phyloP scores from a whole-genome alignment of 352 stramenopile genomes.

The Phytophthora multivora region DNA sequence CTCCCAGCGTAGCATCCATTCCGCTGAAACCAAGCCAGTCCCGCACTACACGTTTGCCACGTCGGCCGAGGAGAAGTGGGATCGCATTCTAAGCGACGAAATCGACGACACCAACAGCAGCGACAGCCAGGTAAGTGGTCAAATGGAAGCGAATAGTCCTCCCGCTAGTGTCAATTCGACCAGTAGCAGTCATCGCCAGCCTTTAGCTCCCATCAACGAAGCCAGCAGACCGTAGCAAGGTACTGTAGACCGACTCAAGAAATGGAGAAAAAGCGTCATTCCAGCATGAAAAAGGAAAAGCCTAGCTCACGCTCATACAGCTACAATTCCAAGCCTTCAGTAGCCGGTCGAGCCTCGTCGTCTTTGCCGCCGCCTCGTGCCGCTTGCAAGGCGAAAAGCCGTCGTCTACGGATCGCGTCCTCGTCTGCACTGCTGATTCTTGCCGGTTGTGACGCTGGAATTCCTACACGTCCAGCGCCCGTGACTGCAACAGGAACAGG shows the following conservation, averaged over 20 bases:
- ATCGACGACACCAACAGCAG: conserved; percentile 25
- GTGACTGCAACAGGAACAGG: conserved; percentile 17
- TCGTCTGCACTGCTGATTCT: conserved; percentile 23
- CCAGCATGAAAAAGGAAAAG: conserved; percentile 12
- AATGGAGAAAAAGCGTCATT: conserved; percentile 28
- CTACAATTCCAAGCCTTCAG: conserved; percentile 32
- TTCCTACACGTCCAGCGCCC: conserved; percentile 1
- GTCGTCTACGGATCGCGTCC: conserved; percentile 21
- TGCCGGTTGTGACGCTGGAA: neutral
- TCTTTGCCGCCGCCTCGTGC: conserved; percentile 43
- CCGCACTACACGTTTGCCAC: conserved; percentile 33
- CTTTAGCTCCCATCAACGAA: conserved; percentile 17
- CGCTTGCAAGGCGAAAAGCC: conserved; percentile 36
- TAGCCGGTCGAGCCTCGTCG: conserved; percentile 52
- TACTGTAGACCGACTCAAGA: conserved; percentile 24
- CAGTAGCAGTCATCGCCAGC: conserved; percentile 14
- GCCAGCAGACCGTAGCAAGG: neutral
- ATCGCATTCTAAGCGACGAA: conserved; percentile 60
- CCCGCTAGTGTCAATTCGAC: conserved; percentile 9
- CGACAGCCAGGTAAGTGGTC: conserved; percentile 14
- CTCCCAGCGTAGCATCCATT: conserved; percentile 15
- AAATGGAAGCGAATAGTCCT: conserved; percentile 6
- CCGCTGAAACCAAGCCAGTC: conserved; percentile 6
- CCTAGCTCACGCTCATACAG: neutral
- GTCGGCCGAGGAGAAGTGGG: conserved; percentile 74